Base-by-base conservation (phyloP, 1,284 basidiomycete species). In the Puccinia novopanici region DNA sequence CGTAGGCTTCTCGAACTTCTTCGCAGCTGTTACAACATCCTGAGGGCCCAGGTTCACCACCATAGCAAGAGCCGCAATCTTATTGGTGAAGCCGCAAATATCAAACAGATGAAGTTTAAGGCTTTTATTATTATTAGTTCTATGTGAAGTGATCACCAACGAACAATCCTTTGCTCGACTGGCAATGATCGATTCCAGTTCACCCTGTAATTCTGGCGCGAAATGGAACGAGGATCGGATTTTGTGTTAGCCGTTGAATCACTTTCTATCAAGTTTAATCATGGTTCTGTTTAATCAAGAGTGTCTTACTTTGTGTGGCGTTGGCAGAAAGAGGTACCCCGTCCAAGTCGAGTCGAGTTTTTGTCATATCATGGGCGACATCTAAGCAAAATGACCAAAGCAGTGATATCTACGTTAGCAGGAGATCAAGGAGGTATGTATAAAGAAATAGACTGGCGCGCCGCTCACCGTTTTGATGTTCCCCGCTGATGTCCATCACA, bases 401-500 rank as follows among this genome's bases (percentile, higher is more conserved):
- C 24, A 22, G 8, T 54, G 15, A 50, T 2, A 4, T 34, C 17
- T 17, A 30, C 22, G 34, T 59, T 19, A 54, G 55, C 2, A 67
- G 10, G 50, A 8, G 12, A 22, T 59, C n/a, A n/a, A n/a, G n/a
- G 19, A 65, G n/a, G 8, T 4, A 27, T 75, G 13, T 4, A 52
- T 50, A 61, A 55, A 50, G 27, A 79, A 81, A 6, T 42, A 30
- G 5, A 85, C 50, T 34, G 27, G 22, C 15, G 4, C 19, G 34
- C n/a, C 59, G 22, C 22, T 40, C 57, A 78, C 84, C 84, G 82
- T 91, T 89, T 85, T 97, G 94, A 63, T 92, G 91, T 87, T 98
- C 96, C 40, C 97, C 97, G 80, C 92, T 94, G 82, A 99, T 97
- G 85, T 99, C 97, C 93, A 98, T 97, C 75, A 99, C 91, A 86